Conservation (phyloP, 139 green algal species). For the Desmodesmus armatus region DNA sequence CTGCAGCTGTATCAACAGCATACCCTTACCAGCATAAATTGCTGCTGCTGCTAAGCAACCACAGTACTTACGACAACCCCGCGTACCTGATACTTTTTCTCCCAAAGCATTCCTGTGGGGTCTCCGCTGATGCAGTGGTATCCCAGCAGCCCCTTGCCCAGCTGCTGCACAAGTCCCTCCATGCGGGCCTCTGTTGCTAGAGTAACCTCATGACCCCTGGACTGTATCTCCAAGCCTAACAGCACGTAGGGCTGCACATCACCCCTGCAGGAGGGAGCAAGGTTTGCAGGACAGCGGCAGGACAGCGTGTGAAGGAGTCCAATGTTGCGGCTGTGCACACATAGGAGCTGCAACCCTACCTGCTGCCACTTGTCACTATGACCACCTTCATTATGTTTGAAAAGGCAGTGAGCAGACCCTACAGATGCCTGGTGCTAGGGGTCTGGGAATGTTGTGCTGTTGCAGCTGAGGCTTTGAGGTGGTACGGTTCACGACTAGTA, state of each 20-base stretch:
- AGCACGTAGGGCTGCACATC: constrained; percentile 43
- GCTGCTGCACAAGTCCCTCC: constrained; percentile 17
- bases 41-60: neutral
- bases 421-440: too few species aligned
- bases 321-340: too few species aligned
- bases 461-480: too few species aligned
- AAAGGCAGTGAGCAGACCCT: neutral
- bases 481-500: too few species aligned
- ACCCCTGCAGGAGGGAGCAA: too few species aligned
- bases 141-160: neutral
- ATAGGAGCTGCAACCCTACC: too few species aligned
- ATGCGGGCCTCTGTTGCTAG: constrained; percentile 37
- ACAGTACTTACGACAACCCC: neutral
- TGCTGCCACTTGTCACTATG: constrained; percentile 15
- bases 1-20: neutral
- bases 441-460: too few species aligned
- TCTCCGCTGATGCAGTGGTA: constrained; percentile 4
- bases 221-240: constrained; percentile 34
- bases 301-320: too few species aligned
- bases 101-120: constrained; percentile 16
- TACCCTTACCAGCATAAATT: neutral
- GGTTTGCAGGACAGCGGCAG: too few species aligned
- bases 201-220: constrained; percentile 16
- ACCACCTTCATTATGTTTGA: constrained; percentile 8
- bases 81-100: constrained; percentile 16